Percentiles rank a stretch among this genome's conserved stretches.
Evolutionary conservation across 2,329 filamentous ascomycete species (phyloP).

Genomic region (Colletotrichum orchidophilum): DNA sequence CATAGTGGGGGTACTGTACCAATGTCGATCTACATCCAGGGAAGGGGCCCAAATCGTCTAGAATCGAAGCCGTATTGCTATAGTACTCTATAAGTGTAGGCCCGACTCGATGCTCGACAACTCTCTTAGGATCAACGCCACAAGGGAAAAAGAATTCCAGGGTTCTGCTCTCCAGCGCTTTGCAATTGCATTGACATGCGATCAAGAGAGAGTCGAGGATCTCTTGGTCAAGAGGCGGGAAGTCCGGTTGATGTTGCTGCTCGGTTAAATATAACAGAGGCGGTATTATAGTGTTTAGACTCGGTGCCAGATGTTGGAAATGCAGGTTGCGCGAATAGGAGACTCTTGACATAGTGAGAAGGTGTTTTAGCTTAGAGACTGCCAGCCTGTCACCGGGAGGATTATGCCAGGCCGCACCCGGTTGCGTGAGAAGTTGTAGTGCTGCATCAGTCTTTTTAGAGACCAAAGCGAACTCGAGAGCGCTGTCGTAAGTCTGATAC

Average conservation of each 20-base stretch:
- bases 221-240: neutral
- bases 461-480: neutral
- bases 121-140: neutral
- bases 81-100: neutral
- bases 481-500: neutral
- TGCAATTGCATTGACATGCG: neutral
- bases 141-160: accelerated
- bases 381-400: too few relatives aligned
- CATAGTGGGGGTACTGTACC: too few relatives aligned
- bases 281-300: neutral
- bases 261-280: neutral
- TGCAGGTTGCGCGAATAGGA: neutral
- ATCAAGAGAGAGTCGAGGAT: neutral
- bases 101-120: neutral
- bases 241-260: neutral
- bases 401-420: neutral
- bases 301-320: neutral
- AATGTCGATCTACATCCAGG: too few relatives aligned
- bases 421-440: neutral
- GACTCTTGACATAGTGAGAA: neutral
- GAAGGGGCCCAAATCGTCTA: too few relatives aligned
- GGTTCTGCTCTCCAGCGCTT: neutral
- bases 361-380: neutral
- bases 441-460: neutral
- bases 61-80: too few relatives aligned